Evolutionary conservation across 371 early-diverging fungal species (phyloP), one percentile per base, ranked within the genome.

Genomic region (Lichtheimia corymbifera): DNA sequence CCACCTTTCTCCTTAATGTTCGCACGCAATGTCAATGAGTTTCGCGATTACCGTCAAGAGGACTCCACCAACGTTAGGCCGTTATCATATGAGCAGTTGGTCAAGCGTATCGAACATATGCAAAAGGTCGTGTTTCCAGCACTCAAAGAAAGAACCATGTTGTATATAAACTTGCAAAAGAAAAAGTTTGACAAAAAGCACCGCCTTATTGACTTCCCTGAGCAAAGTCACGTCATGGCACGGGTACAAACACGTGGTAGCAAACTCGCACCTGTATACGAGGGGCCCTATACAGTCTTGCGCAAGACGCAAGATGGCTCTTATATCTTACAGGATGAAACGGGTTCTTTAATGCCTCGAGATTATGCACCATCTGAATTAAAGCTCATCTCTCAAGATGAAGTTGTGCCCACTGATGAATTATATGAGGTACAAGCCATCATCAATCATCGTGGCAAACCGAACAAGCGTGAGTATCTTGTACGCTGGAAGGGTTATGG

Each of bases 401-500:
- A 62, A 42, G n/a, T 42, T 17, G 18, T 62, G 2, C 30, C 44
- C 13, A 41, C n/a, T 30, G 62, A 55, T 49, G 62, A 62, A 47
- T 11, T 62, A 4, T 55, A 43, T 47, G 55, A 62, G 49, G 43
- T 61, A 4, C 49, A 53, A 42, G 49, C 43, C n/a, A 53, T 61
- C 18, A 22, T 22, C 22, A 22, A 22, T 22, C 22, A 61, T 28
- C 7, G 45, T n/a, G 62, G 62, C n/a, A 30, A 55, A 49, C 35
- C 50, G 5, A 35, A n/a, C n/a, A n/a, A n/a, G n/a, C n/a, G 47
- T 2, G 44, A 59, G 30, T 65, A 65, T 50, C 14, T 44, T 4
- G 59, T 65, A 9, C 49, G 65, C 1, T 65, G 65, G 65, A 65
- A 60, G 18, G 51, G 51, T 18, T 65, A 59, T 42, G 55, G 22